Conservation (phyloP, 2,329 filamentous ascomycete species). For the Clarireedia hainanense region DNA sequence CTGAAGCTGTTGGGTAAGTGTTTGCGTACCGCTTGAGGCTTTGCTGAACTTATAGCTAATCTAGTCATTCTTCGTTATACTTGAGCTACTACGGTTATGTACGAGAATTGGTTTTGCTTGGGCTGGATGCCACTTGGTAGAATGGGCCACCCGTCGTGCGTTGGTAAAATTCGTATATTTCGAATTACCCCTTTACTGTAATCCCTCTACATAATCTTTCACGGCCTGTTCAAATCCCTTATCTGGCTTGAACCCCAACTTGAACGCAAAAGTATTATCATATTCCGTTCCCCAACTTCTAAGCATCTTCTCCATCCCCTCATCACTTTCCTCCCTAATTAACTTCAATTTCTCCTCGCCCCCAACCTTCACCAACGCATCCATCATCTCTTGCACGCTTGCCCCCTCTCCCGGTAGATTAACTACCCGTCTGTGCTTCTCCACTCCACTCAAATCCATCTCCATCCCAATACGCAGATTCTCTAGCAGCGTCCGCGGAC, state of each 20-base stretch:
- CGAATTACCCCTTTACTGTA: constrained; percentile 13
- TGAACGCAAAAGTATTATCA: constrained; percentile 42
- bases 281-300: constrained; percentile 53
- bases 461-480: constrained; percentile 41
- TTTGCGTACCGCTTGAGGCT: too few species aligned
- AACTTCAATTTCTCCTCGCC: constrained; percentile 46
- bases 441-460: constrained; percentile 33
- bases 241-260: constrained; percentile 44
- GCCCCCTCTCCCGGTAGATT: constrained; percentile 52
- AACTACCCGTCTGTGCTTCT: constrained; percentile 40
- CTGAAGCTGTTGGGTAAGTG: too few species aligned
- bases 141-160: too few species aligned
- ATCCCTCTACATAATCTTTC: constrained; percentile 38
- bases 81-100: too few species aligned
- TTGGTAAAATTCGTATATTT: background rate
- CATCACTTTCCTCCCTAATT: constrained; percentile 47
- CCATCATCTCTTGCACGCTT: constrained; percentile 52
- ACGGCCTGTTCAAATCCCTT: constrained; percentile 46
- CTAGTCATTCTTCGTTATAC: too few species aligned
- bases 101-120: too few species aligned
- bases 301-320: constrained; percentile 47
- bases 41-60: too few species aligned
- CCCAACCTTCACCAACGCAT: constrained; percentile 47
- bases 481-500: constrained; percentile 42
- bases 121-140: too few species aligned